phyloP scores from a whole-genome alignment of 306 rosid species.

The Casuarina cunninghamiana region DNA sequence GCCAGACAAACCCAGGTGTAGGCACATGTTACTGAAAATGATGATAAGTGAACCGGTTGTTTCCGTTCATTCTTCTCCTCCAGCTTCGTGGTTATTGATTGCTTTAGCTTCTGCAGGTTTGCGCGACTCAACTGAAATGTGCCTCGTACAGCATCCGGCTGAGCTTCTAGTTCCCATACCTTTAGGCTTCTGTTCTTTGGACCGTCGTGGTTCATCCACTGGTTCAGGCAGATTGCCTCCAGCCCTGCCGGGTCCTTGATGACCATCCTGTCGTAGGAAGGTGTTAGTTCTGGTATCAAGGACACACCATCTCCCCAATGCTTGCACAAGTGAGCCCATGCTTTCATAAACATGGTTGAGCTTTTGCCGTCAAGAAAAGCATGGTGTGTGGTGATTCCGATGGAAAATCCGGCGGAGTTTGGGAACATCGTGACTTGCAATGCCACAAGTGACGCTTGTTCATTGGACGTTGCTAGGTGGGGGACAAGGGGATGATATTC shows the following conservation, averaged over 20 bases:
- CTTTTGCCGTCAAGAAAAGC: too few species aligned
- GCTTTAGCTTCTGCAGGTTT: too few species aligned
- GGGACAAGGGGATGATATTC: too few species aligned
- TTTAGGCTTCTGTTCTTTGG: too few species aligned
- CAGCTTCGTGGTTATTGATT: not conserved
- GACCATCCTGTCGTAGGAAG: slow-evolving; percentile 37
- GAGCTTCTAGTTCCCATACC: too few species aligned
- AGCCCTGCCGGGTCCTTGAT: slow-evolving; percentile 34
- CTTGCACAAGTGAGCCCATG: slow-evolving; percentile 48
- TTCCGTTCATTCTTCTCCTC: slow-evolving; percentile 13
- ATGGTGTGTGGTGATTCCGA: too few species aligned
- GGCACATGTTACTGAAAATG: too few species aligned
- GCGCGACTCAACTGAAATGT: too few species aligned
- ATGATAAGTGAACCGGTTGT: too few species aligned
- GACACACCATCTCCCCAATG: not conserved
- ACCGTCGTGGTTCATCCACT: slow-evolving; percentile 11
- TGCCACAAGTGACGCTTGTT: slow-evolving; percentile 34
- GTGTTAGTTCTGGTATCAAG: slow-evolving; percentile 34
- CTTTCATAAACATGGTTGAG: too few species aligned
- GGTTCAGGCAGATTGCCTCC: slow-evolving; percentile 1
- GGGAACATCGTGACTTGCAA: slow-evolving; percentile 56
- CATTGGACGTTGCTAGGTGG: not conserved
- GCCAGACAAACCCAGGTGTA: too few species aligned
- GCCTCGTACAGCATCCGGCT: too few species aligned
- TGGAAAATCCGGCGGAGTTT: slow-evolving; percentile 33